Evolutionary conservation across 2,329 filamentous ascomycete genomes (phyloP).

Genomic region (Hortaea sp.): DNA sequence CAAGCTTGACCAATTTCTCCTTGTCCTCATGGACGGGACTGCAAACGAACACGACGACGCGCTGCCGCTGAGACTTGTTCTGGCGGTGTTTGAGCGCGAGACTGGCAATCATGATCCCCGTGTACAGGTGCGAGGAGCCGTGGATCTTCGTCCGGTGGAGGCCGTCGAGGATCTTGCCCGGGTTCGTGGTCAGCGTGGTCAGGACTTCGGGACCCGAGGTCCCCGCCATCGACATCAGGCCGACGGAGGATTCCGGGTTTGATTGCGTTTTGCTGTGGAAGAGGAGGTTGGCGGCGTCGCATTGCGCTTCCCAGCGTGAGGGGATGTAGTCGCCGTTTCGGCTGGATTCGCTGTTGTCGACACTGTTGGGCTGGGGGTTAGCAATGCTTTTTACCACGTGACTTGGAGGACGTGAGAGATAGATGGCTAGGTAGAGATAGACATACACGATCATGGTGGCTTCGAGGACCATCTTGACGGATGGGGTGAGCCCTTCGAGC

Average conservation of each 20-base stretch:
- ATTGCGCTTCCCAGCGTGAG: constrained; percentile 90
- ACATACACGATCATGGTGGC: constrained; percentile 86
- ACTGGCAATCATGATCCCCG: constrained; percentile 93
- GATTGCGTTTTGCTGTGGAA: constrained; percentile 92
- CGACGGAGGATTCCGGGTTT: constrained; percentile 94
- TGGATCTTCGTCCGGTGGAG: constrained; percentile 91
- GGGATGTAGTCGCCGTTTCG: constrained; percentile 89
- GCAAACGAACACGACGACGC: constrained; percentile 95
- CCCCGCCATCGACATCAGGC: constrained; percentile 97
- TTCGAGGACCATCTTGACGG: constrained; percentile 86
- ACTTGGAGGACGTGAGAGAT: too few relatives aligned
- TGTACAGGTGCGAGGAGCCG: constrained; percentile 78
- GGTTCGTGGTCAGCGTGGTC: constrained; percentile 90
- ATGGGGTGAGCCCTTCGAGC: constrained; percentile 5
- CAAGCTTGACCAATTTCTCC: constrained; percentile 76
- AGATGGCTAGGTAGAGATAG: background rate
- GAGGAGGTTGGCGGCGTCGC: constrained; percentile 87
- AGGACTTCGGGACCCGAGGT: constrained; percentile 78
- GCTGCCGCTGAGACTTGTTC: constrained; percentile 93
- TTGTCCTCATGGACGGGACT: constrained; percentile 84
- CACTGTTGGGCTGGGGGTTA: constrained; percentile 35
- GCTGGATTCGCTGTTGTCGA: constrained; percentile 98
- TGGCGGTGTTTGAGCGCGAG: constrained; percentile 94
- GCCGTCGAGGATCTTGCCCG: constrained; percentile 88
- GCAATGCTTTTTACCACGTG: too few relatives aligned